Conservation (phyloP, 345 rosid species). For the Lenwebbia sp. region DNA sequence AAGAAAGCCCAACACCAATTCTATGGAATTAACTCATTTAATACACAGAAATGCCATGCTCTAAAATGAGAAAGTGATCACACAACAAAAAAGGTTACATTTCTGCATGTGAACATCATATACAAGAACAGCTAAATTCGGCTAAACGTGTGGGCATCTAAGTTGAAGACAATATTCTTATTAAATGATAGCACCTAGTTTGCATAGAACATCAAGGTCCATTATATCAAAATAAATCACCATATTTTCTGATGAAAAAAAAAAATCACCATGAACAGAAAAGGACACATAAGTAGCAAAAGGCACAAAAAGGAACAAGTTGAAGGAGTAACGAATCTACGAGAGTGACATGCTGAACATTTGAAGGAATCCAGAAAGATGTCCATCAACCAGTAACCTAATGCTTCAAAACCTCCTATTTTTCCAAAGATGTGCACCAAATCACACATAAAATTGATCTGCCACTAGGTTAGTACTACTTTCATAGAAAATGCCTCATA, state of each 20-base stretch:
- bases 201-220: background rate
- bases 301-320: background rate
- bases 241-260: background rate
- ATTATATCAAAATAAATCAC: background rate
- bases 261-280: background rate
- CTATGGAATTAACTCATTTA: background rate
- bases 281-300: background rate
- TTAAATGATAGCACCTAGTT: background rate
- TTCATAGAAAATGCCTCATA: background rate
- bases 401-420: background rate
- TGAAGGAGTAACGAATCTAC: background rate
- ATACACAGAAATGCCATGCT: background rate
- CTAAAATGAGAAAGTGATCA: background rate
- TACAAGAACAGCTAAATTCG: background rate
- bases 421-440: background rate
- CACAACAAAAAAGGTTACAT: background rate
- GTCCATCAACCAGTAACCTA: background rate
- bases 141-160: background rate
- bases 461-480: background rate
- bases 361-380: background rate
- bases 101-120: background rate
- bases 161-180: background rate
- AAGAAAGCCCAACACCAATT: background rate
- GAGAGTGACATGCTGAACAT: background rate
- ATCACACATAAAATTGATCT: background rate